Evolutionary conservation across 495 filamentous ascomycete genomes (phyloP), one percentile per base, ranked within the genome.

Genomic region (Lasiosphaeriaceae sp.): DNA sequence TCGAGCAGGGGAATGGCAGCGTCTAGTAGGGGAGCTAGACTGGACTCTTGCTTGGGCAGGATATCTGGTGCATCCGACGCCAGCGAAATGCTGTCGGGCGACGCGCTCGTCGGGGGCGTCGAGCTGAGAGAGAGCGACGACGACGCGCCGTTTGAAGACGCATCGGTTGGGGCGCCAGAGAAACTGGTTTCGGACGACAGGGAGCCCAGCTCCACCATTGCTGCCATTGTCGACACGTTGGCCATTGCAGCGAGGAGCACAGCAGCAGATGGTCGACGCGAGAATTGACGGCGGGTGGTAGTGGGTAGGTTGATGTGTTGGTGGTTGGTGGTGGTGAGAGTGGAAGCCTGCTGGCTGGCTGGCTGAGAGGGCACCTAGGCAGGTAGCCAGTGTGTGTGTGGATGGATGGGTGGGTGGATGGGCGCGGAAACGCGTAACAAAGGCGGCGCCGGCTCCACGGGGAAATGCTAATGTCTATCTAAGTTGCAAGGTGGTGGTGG

Each of bases 81-180:
- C 6, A 77, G 69, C 56, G 73, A 77, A 44, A 70, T 70, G 64
- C 61, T 74, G 58, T 80, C 77, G 52, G 75, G 68, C 14, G 68
- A 69, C n/a, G 71, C 59, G 4, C 71, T 74, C 11, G 76, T 80
- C 1, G 76, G 76, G 1, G 77, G 77, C 7, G 77, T 80, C 19
- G 76, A 77, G 57, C 63, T 75, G n/a, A 74, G 26, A 3, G 26
- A 31, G n/a, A 74, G 26, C 26, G 26, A 31, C 26, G 9, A 50
- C n/a, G 77, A 78, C 59, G 71, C 71, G 58, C 62, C 54, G 50
- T 74, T 67, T 9, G 77, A 77, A 47, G 71, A 73, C 11, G 64
- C 65, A 26, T 77, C 74, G 24, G 70, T 62, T 11, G 69, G 58
- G 3, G 71, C 64, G 54, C 50, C 65, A 24, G 69, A 57, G 51